Evolutionary conservation across 331 rosid species (phyloP).

Genomic region (Rosa hybrid): DNA sequence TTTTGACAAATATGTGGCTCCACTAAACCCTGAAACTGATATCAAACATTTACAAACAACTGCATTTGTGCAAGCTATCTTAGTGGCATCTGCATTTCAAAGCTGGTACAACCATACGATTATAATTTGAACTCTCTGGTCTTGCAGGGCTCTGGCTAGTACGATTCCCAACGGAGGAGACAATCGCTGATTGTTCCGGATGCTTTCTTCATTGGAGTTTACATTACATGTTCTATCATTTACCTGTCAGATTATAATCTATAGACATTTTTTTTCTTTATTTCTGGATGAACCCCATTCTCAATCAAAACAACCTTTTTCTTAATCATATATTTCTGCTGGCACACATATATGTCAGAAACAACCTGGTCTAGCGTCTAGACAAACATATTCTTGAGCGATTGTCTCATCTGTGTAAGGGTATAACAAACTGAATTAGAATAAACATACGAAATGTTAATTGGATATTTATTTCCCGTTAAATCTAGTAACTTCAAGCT

Average conservation of each 20-base stretch:
- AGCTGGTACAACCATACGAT: neutral
- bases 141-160: slow-evolving; percentile 58
- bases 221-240: slow-evolving; percentile 24
- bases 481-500: neutral
- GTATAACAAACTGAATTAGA: neutral
- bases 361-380: slow-evolving; percentile 11
- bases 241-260: slow-evolving; percentile 20
- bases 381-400: neutral
- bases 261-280: slow-evolving; percentile 1
- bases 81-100: neutral
- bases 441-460: slow-evolving; percentile 9
- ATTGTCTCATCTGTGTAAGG: slow-evolving; percentile 8
- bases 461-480: neutral
- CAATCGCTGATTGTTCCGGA: slow-evolving; percentile 47
- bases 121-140: neutral
- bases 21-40: neutral
- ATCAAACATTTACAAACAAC: neutral
- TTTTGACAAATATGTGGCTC: neutral
- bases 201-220: slow-evolving; percentile 24
- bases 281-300: slow-evolving; percentile 11
- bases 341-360: neutral
- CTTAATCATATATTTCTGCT: neutral
- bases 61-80: neutral
- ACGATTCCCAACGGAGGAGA: slow-evolving; percentile 50
- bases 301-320: slow-evolving; percentile 16